Evolutionary conservation across 2,329 filamentous ascomycete species (phyloP).

Genomic region (Cercospora janseana): DNA sequence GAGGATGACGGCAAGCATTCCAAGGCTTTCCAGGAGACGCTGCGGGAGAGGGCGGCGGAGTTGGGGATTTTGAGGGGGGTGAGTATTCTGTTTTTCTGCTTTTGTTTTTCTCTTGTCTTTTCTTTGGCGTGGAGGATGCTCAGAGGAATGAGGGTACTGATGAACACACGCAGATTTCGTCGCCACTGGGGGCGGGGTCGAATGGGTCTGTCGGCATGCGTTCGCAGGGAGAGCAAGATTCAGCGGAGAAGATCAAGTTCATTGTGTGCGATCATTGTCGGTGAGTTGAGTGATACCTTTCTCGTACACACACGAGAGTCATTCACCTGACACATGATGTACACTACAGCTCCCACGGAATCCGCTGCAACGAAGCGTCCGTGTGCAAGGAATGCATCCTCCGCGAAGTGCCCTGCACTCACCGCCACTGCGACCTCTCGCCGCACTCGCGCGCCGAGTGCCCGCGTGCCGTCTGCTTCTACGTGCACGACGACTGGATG

Average conservation of each 20-base stretch:
- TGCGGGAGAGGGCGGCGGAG: no score
- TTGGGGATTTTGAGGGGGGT: no score
- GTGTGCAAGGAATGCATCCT: constrained; percentile 26
- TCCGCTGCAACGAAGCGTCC: constrained; percentile 27
- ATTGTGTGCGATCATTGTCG: constrained; percentile 27
- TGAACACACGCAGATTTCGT: no score
- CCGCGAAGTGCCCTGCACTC: constrained; percentile 22
- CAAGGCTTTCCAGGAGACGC: no score
- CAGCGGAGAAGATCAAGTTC: constrained; percentile 14
- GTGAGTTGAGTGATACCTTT: neutral
- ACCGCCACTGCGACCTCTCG: constrained; percentile 22
- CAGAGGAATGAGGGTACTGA: no score
- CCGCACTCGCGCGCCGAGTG: constrained; percentile 17
- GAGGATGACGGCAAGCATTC: no score
- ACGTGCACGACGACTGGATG: constrained; percentile 25
- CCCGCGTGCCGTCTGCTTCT: constrained; percentile 24
- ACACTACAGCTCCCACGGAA: constrained; percentile 22
- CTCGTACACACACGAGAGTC: no score
- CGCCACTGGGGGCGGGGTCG: neutral
- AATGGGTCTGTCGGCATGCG: neutral
- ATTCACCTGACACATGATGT: no score
- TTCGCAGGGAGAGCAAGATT: constrained; percentile 5
- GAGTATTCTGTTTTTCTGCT: no score
- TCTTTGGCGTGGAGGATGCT: no score
- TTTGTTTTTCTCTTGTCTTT: no score